Base-by-base conservation (phyloP, 1,284 basidiomycete species). In the Inonotus obliquus region DNA sequence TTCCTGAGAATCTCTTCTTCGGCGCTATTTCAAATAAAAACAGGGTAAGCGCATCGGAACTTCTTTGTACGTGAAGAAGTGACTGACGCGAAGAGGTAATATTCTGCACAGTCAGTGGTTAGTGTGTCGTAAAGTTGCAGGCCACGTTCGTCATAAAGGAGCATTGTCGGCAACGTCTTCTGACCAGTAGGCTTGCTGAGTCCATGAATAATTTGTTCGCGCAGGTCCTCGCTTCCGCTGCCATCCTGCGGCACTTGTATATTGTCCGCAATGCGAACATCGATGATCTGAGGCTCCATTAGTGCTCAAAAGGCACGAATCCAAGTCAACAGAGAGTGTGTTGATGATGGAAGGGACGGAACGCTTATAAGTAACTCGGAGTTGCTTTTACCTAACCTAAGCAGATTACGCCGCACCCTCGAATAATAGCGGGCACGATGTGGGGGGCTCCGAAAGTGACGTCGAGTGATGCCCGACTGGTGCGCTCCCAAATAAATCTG, bases 121-220 rank as follows among this genome's bases (percentile, higher is more conserved):
- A 96, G 92, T 57, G 83, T 79, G 75, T 94, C 92, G 75, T 94
- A 95, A 17, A 94, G 77, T 68, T 83, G 79, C 59, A 98, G 78
- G 2, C 95, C 95, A 27, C 77, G 79, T 71, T 96, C 92, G 68
- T 95, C 87, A 74, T 97, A 97, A 10, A 97, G 80, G 14, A 97
- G 82, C 70, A 93, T 79, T 0, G 94, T 96, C 4, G 95, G 94
- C 11, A 98, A 75, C 17, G 81, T 80, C 71, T 87, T 89, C 65
- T 81, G 73, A 58, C 82, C 82, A 1, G 68, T 61, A 2, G 86
- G 80, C 25, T 76, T 78, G 56, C 73, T 74, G 19, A 92, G 79
- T 7, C 89, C 87, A 35, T 72, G 72, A 44, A 82, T 51, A 54
- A 91, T 79, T 51, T 83, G 72, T 47, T 76, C 70, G 23, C 74